Evolutionary conservation across 768 basidiomycete genomes (phyloP), one percentile per base, ranked within the genome.

Genomic region (Hysterangium stoloniferum): DNA sequence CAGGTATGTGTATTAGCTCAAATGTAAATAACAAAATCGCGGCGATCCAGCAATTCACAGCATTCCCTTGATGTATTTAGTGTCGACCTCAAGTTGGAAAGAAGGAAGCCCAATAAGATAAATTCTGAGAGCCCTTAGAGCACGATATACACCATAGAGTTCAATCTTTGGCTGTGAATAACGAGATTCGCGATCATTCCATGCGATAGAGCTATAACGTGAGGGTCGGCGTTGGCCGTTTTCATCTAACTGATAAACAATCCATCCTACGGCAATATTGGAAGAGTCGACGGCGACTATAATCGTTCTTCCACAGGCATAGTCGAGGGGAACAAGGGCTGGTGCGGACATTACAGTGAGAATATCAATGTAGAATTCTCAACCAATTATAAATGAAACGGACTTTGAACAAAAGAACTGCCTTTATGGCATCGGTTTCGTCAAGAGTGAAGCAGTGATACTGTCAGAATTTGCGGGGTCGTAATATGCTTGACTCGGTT

Each of bases 31-130:
- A 48, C 0, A 66, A 57, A 12, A 75, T 71, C 0, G 56, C 64
- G 0, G 64, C 62, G 29, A 75, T 70, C 73, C 73, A 75, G 6
- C 67, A 41, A 36, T 74, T 74, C 2, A 71, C 62, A 0, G 46
- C 69, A 72, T 73, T 0, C 65, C 65, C 33, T 64, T 64, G 15
- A 69, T 60, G 37, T 63, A 69, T 15, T 61, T 62, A 0, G 64
- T 60, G 25, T 69, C 32, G 34, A 60, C 29, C 47, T 71, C 64
- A 0, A 68, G 58, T 0, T 52, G 44, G 4, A 66, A 53, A 19
- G 62, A 61, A 3, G 44, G 24, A 0, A 69, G 40, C 0, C 70
- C 59, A 11, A 68, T 54, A 3, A 68, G 55, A 25, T 57, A 64
- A 2, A 65, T n/a, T 1, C 52, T 32, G 1, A 54, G 33, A 0